Evolutionary conservation across 495 filamentous ascomycete species (phyloP), one percentile per base, ranked within the genome.

Genomic region (Bacidia gigantensis): DNA sequence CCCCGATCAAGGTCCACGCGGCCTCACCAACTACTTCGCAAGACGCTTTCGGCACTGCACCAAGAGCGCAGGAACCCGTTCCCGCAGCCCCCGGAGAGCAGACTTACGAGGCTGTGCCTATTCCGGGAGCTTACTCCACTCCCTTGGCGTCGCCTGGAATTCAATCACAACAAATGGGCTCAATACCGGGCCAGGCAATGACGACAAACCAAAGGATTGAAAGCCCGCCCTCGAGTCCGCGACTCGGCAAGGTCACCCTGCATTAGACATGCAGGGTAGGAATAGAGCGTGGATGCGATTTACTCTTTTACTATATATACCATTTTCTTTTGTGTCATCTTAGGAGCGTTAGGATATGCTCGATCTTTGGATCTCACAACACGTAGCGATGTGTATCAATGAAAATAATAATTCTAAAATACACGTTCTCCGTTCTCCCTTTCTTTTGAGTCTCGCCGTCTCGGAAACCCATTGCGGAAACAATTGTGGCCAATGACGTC

Each of bases 1-100:
- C 89, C 25, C 89, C 89, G 0, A 77, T 76, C 63, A 83, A 81
- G 58, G 77, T 87, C 40, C 84, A 86, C 58, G 72, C 79, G 48
- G 80, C 87, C 23, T 89, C 81, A 18, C 85, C 86, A n/a, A 78
- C 78, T 64, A 55, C 75, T 39, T 65, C 68, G 29, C 81, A 84
- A 59, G 67, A 67, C 40, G 76, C 69, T 21, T 84, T 87, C 60
- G 62, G 71, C 41, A 46, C 57, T 26, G 49, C 55, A 43, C 60
- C 63, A 21, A 52, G 61, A 18, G 53, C 62, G 10, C 59, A 67
- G 26, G 64, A 69, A 44, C 70, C 70, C 55, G 63, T 72, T 58
- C 60, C 59, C 46, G 66, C 69, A 39, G 71, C 72, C 26, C 72
- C 74, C 3, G 72, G 72, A 17, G 74, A 78, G 61, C 63, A 66